phyloP scores from a whole-genome alignment of 2,329 filamentous ascomycete genomes.

The Aspergillus nomiae region DNA sequence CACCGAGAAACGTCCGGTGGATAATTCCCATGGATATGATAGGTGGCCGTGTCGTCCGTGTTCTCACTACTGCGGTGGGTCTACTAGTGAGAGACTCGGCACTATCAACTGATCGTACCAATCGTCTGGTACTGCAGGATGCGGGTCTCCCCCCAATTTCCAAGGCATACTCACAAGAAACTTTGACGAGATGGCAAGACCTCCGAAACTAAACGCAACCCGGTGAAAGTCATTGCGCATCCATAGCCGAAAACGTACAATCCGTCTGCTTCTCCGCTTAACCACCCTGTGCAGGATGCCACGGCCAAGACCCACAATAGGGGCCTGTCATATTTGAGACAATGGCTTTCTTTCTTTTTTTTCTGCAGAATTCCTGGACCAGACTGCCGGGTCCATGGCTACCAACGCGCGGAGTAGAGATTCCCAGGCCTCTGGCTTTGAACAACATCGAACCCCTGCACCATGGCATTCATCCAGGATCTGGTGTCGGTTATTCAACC shows the following conservation, averaged over 20 bases:
- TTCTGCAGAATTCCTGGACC: background rate
- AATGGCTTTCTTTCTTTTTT: slow-evolving; percentile 3
- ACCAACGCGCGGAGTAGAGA: background rate
- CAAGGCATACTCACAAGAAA: background rate
- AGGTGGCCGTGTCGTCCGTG: background rate
- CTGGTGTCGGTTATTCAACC: background rate
- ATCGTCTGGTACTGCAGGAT: slow-evolving; percentile 3
- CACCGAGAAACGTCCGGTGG: background rate
- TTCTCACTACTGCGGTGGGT: background rate
- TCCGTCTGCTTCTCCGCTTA: background rate
- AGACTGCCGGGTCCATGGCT: slow-evolving; percentile 3
- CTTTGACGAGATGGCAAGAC: background rate
- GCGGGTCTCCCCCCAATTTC: background rate
- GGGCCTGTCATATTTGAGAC: slow-evolving; percentile 6
- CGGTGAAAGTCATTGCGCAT: slow-evolving; percentile 1
- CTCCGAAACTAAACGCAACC: background rate
- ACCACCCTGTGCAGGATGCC: background rate
- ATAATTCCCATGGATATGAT: slow-evolving; percentile 3
- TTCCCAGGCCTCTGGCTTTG: background rate
- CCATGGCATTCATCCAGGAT: slow-evolving; percentile 7
- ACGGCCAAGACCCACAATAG: background rate
- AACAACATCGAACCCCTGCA: slow-evolving; percentile 3
- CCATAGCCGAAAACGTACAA: background rate
- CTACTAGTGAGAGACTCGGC: background rate
- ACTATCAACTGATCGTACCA: slow-evolving; percentile 2